Evolutionary conservation across 306 rosid genomes (phyloP).

Genomic region (Quercus bicolor): DNA sequence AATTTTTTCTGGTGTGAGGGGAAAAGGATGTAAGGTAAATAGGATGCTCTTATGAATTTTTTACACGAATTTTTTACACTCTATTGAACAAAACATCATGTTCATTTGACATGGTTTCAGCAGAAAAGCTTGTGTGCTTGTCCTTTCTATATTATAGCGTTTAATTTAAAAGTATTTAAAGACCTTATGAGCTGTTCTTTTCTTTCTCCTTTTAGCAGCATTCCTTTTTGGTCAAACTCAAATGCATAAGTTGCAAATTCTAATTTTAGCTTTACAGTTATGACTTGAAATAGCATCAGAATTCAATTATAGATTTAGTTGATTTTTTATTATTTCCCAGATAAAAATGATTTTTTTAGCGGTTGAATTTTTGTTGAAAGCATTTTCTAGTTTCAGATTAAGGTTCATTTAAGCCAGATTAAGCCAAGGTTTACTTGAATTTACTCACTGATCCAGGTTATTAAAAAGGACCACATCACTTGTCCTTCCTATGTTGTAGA

Average conservation of each 20-base stretch:
- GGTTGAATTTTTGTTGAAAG: background rate
- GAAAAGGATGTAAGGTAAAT: background rate
- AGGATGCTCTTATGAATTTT: background rate
- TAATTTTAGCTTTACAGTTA: background rate
- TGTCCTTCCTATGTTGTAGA: background rate
- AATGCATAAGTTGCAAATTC: background rate
- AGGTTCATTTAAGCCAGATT: background rate
- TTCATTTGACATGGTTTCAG: background rate
- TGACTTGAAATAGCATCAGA: background rate
- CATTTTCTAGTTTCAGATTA: background rate
- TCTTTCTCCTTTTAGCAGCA: background rate
- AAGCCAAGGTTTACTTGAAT: background rate
- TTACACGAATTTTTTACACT: background rate
- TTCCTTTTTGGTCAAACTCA: background rate
- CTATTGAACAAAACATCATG: background rate
- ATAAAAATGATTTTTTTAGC: background rate
- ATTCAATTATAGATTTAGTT: background rate
- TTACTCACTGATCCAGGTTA: conserved; percentile 47
- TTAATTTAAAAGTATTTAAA: background rate
- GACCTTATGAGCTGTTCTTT: background rate
- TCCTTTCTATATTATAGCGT: background rate
- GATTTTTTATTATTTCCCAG: background rate
- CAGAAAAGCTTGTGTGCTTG: background rate
- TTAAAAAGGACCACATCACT: conserved; percentile 86
- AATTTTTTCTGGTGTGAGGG: background rate